These are phyloP conservation scores for Phytophthora syringae DNA, from an alignment of 352 stramenopile species.

Conservation along the genomic window DNA sequence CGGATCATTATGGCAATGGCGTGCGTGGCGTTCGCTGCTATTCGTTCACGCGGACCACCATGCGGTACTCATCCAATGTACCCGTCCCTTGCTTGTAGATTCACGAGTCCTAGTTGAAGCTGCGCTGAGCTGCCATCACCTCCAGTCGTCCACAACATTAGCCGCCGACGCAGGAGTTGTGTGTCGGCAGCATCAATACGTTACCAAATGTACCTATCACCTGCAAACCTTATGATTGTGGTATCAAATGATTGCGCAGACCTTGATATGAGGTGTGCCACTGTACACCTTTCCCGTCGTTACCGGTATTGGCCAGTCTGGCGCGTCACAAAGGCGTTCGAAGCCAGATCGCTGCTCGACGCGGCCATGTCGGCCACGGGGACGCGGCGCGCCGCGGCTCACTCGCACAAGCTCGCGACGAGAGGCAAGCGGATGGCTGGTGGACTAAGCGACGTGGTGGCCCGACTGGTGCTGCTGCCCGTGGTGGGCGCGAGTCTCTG, in stretches of 20 bases:
- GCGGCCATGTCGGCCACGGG: background rate
- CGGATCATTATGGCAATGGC: constrained; percentile 2
- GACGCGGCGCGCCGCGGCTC: background rate
- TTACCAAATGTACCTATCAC: no score
- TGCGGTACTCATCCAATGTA: constrained; percentile 8
- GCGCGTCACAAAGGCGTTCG: constrained; percentile 21
- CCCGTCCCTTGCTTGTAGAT: constrained; percentile 21
- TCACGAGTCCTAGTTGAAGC: constrained; percentile 28
- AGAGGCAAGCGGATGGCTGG: constrained; percentile 14
- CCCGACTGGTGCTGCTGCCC: constrained; percentile 65
- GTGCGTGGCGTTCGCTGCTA: background rate
- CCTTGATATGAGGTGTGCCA: no score
- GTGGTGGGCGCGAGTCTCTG: constrained; percentile 72
- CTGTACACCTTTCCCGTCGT: no score
- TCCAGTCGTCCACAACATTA: no score
- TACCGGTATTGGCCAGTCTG: no score
- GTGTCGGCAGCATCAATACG: no score
- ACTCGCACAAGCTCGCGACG: constrained; percentile 23
- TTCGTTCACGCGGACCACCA: constrained; percentile 5
- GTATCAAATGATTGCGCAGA: no score
- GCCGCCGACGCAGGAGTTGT: no score
- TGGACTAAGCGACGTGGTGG: constrained; percentile 40
- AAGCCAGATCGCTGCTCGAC: constrained; percentile 15
- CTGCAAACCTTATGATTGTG: no score
- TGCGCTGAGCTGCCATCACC: no score